Percentiles rank a stretch among this genome's conserved stretches.
Evolutionary conservation across 805 yeast genomes (phyloP).

Genomic region (Yarrowia phangngaensis): DNA sequence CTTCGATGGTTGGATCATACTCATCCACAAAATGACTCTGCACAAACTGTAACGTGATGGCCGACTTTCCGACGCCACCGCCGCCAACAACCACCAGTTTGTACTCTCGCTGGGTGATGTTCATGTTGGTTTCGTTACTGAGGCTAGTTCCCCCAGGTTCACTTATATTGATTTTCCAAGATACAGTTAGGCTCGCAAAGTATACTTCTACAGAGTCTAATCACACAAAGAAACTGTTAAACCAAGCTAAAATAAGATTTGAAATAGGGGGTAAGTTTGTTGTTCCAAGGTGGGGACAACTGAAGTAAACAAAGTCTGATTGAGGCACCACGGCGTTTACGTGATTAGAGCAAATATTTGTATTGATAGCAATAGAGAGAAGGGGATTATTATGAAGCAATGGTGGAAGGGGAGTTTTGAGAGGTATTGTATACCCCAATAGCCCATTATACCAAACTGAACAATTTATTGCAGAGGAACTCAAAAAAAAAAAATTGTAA

Average conservation of each 20-base stretch:
- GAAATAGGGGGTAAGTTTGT: conserved; percentile 25
- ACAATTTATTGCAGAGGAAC: no score
- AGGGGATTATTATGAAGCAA: no score
- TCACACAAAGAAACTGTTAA: conserved; percentile 1
- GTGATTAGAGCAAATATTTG: no score
- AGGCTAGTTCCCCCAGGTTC: conserved; percentile 34
- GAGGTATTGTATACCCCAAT: no score
- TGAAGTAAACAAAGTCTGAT: no score
- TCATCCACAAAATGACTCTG: conserved; percentile 96
- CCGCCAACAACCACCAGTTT: conserved; percentile 55
- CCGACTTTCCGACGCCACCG: conserved; percentile 91
- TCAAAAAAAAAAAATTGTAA: no score
- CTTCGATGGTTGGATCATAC: conserved; percentile 95
- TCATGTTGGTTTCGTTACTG: conserved; percentile 36
- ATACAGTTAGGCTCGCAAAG: not conserved
- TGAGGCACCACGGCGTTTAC: no score
- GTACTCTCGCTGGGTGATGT: conserved; percentile 53
- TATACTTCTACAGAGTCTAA: conserved; percentile 6
- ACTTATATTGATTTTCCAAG: conserved; percentile 11
- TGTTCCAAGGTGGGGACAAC: no score
- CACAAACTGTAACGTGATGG: conserved; percentile 89
- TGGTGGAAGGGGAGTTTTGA: no score
- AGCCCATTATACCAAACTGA: no score
- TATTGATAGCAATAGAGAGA: no score
- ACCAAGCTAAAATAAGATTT: not conserved